Base-by-base conservation (phyloP, 2,329 filamentous ascomycete genomes). In the Sporothrix phasma region DNA sequence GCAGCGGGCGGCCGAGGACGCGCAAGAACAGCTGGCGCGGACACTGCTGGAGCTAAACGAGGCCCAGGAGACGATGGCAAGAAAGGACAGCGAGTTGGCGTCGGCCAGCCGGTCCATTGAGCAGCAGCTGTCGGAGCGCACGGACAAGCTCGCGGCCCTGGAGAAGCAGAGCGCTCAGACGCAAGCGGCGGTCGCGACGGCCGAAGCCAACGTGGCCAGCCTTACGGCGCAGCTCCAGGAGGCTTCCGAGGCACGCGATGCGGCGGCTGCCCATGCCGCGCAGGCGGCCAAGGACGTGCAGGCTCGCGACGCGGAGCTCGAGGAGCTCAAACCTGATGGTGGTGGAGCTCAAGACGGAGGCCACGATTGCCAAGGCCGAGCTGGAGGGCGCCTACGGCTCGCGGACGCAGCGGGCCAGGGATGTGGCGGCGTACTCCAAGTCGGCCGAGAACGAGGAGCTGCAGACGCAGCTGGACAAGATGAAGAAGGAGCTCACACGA, bases 351-450 rank as follows among this genome's bases (percentile, higher is more conserved):
- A 85, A 85, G 77, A 85, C 82, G 62, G 83, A 86, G 69, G 76
- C 84, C 65, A 84, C 83, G 53, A 80, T 85, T 69, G 81, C 82
- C 60, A 81, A 82, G 70, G 84, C 84, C 19, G 84, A 86, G 72
- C 78, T 86, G 34, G 84, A 86, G 67, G 82, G 82, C 64, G 83
- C 83, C 29, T 85, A 85, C 71, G 83, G 83, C 64, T 80, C 80
- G 64, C 80, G 83, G 65, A 79, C 81, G 65, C 79, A 86, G 73
- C 81, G 84, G 24, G 83, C 83, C 22, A 80, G 81, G 13, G 82
- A 85, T 68, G 79, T 80, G 22, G 83, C 83, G 1, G 81, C 81
- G 53, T 74, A 77, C 54, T 72, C 80, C 68, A 81, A 83, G 73
- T 78, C 74, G 64, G 76, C 75, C n/a, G 78, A 82, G 70, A 73